These are phyloP conservation scores for Crucibulum laeve DNA, from an alignment of 768 basidiomycete genomes.

Conservation along the genomic window DNA sequence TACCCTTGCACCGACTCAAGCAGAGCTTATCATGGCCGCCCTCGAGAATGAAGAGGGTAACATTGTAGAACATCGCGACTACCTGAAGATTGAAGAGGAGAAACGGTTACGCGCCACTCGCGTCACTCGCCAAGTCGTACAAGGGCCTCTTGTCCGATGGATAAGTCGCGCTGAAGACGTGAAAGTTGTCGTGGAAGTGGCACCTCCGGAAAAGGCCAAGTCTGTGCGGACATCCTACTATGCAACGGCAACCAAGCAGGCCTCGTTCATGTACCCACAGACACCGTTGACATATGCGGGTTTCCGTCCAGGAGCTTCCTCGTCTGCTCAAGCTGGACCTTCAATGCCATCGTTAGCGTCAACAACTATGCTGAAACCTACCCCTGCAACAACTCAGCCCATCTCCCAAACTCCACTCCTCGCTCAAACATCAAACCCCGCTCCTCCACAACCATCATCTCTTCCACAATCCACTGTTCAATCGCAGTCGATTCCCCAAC, in stretches of 20 bases:
- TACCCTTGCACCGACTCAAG: constrained; percentile 63
- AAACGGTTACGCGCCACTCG: constrained; percentile 67
- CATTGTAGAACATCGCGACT: constrained; percentile 71
- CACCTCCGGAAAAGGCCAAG: constrained; percentile 14
- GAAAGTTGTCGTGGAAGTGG: constrained; percentile 37
- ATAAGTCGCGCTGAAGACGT: constrained; percentile 61
- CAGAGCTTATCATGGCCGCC: constrained; percentile 78
- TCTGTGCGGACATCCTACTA: too few species aligned
- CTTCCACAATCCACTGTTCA: neutral
- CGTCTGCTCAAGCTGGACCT: too few species aligned
- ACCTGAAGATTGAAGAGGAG: constrained; percentile 77
- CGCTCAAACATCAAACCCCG: too few species aligned
- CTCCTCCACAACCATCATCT: too few species aligned
- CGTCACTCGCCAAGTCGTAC: constrained; percentile 55
- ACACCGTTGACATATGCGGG: too few species aligned
- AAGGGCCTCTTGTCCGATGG: constrained; percentile 71
- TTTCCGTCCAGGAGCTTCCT: too few species aligned
- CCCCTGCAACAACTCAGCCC: too few species aligned
- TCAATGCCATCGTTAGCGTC: too few species aligned
- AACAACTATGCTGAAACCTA: too few species aligned
- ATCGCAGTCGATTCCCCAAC: constrained; percentile 2
- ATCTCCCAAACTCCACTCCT: constrained; percentile 13
- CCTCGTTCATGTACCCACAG: too few species aligned
- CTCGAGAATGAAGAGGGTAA: constrained; percentile 88
- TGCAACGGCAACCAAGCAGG: too few species aligned